Evolutionary conservation across 1,284 basidiomycete genomes (phyloP).

Genomic region (Peniophora sp.): DNA sequence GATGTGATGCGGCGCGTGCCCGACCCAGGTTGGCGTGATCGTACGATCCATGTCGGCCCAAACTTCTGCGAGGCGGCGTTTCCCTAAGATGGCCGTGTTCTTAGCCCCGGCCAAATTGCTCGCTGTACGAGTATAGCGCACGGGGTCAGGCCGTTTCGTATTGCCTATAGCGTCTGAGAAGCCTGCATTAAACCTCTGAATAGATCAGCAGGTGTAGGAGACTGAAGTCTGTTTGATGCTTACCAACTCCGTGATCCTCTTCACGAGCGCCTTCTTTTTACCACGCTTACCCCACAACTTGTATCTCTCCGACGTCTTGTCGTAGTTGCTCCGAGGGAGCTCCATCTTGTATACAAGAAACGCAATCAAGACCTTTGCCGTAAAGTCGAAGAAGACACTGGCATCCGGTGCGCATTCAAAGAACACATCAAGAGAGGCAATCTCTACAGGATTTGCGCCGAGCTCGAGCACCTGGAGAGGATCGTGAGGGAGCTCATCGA

Average conservation of each 20-base stretch:
- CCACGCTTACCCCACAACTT: neutral
- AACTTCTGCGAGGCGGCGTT: conserved; percentile 15
- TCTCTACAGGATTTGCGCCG: neutral
- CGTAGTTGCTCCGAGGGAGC: neutral
- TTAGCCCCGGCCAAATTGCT: neutral
- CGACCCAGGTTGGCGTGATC: conserved; percentile 22
- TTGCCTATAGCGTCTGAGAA: neutral
- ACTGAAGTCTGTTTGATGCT: neutral
- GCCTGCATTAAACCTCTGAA: neutral
- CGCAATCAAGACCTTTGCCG: neutral
- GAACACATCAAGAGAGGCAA: neutral
- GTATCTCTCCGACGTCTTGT: neutral
- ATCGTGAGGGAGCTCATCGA: neutral
- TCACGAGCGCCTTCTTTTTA: neutral
- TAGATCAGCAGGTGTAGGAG: neutral
- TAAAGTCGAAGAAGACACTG: neutral
- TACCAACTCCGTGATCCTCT: neutral
- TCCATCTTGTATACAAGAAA: neutral
- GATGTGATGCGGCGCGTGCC: conserved; percentile 18
- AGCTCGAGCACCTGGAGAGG: neutral
- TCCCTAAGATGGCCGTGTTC: conserved; percentile 18
- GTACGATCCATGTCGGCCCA: conserved; percentile 19
- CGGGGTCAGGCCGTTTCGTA: neutral
- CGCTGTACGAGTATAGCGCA: neutral
- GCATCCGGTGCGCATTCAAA: neutral